Percentiles rank a stretch among this genome's conserved stretches.
These are phyloP conservation scores for Trametes punicea DNA, from an alignment of 768 basidiomycete genomes.

Conservation along the genomic window DNA sequence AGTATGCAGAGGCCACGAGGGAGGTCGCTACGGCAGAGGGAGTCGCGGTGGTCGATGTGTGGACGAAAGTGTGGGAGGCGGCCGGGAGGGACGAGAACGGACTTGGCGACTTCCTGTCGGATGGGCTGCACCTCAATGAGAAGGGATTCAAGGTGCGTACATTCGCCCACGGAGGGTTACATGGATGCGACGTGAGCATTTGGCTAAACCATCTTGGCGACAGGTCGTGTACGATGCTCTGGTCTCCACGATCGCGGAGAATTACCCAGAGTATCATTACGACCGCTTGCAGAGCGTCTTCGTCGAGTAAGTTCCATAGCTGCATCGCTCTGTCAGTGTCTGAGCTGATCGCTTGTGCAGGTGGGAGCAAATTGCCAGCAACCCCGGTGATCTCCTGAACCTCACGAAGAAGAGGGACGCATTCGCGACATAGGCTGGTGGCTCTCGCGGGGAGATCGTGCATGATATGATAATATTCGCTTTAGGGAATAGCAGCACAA, in stretches of 20 bases:
- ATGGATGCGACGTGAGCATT: background rate
- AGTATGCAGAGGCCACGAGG: conserved; percentile 71
- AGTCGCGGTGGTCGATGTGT: conserved; percentile 70
- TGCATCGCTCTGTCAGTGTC: background rate
- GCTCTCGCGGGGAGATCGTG: background rate
- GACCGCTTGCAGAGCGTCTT: conserved; percentile 58
- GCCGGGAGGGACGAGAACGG: conserved; percentile 56
- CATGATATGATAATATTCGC: background rate
- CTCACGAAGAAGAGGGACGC: conserved; percentile 8
- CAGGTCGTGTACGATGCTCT: conserved; percentile 71
- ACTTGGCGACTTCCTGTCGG: conserved; percentile 52
- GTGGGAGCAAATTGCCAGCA: background rate
- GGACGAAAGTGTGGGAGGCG: conserved; percentile 67
- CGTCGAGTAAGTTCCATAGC: conserved; percentile 45
- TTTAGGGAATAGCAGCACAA: background rate
- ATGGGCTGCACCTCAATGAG: conserved; percentile 80
- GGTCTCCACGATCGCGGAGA: conserved; percentile 49
- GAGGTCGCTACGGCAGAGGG: conserved; percentile 52
- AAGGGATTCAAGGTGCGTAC: conserved; percentile 66
- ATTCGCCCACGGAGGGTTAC: too few species aligned
- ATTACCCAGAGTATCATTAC: conserved; percentile 68
- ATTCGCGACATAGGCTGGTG: background rate
- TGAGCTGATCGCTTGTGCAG: background rate
- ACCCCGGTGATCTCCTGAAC: background rate
- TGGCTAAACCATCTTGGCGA: background rate